Evolutionary conservation across 345 rosid genomes (phyloP).

Genomic region (Sonneratia alba): DNA sequence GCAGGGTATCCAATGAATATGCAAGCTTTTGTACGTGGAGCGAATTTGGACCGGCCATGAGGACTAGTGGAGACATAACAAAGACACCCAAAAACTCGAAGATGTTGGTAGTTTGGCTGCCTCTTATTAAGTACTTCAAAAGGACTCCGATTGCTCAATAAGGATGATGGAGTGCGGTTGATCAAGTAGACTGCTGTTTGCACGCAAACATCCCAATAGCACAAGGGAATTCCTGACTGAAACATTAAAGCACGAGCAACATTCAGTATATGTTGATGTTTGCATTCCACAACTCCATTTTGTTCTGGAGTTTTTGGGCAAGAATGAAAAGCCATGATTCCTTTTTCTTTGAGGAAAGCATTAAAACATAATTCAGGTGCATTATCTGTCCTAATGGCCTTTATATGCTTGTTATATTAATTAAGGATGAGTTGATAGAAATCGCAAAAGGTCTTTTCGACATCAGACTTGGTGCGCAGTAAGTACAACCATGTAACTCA

Average conservation of each 20-base stretch:
- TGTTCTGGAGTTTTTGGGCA: constrained; percentile 5
- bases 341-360: too few relatives aligned
- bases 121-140: not conserved
- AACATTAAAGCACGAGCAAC: constrained; percentile 5
- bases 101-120: not conserved
- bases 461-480: too few relatives aligned
- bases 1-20: too few relatives aligned
- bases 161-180: not conserved
- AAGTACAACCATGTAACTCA: too few relatives aligned
- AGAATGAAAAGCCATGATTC: not conserved
- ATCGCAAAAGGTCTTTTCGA: too few relatives aligned
- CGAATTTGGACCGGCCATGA: too few relatives aligned
- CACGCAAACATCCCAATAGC: not conserved
- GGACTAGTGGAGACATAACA: not conserved
- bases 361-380: not conserved
- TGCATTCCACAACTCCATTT: not conserved
- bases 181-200: not conserved
- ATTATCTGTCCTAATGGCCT: too few relatives aligned
- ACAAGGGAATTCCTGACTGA: not conserved
- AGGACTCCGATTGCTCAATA: not conserved
- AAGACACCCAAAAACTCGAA: not conserved
- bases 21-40: too few relatives aligned
- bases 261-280: not conserved
- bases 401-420: too few relatives aligned
- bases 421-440: too few relatives aligned